These are phyloP conservation scores for Hypoxylon intermedium DNA, from an alignment of 495 filamentous ascomycete genomes.

Conservation along the genomic window DNA sequence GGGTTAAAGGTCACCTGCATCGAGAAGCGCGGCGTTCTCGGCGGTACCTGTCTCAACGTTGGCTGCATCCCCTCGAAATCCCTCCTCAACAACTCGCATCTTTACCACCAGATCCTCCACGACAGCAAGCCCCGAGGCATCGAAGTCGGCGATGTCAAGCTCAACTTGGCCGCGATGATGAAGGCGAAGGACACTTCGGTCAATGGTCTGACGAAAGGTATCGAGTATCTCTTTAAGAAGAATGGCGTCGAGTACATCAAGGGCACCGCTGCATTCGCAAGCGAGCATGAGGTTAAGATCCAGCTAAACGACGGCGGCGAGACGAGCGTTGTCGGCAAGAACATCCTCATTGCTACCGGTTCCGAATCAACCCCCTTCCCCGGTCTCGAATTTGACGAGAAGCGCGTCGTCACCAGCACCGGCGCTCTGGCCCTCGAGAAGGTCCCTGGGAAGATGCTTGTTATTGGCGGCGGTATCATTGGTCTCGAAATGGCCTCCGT, in stretches of 20 bases:
- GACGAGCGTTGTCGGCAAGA: slow-evolving; percentile 82
- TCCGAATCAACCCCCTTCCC: slow-evolving; percentile 95
- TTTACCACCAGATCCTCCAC: slow-evolving; percentile 97
- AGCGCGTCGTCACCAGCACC: slow-evolving; percentile 94
- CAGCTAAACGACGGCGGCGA: slow-evolving; percentile 90
- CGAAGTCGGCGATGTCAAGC: slow-evolving; percentile 89
- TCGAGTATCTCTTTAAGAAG: slow-evolving; percentile 98
- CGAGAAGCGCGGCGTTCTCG: slow-evolving; percentile 95
- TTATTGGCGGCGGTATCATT: slow-evolving; percentile 98
- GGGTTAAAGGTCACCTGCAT: slow-evolving; percentile 98
- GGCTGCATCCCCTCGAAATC: slow-evolving; percentile 99
- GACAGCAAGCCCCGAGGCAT: slow-evolving; percentile 98
- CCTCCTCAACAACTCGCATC: slow-evolving; percentile 98
- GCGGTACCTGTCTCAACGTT: slow-evolving; percentile 97
- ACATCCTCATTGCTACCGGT: slow-evolving; percentile 96
- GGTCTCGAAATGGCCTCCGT: slow-evolving; percentile 99
- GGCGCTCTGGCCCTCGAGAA: slow-evolving; percentile 87
- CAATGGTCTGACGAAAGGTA: slow-evolving; percentile 88
- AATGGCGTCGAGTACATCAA: slow-evolving; percentile 97
- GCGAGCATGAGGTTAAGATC: slow-evolving; percentile 91
- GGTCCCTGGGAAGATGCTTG: slow-evolving; percentile 96
- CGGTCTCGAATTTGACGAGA: slow-evolving; percentile 93
- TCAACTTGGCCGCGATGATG: slow-evolving; percentile 95
- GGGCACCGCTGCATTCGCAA: slow-evolving; percentile 84
- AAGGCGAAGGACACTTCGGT: slow-evolving; percentile 96